Evolutionary conservation across 2,329 filamentous ascomycete genomes (phyloP).

Genomic region (Trichophyton simii): DNA sequence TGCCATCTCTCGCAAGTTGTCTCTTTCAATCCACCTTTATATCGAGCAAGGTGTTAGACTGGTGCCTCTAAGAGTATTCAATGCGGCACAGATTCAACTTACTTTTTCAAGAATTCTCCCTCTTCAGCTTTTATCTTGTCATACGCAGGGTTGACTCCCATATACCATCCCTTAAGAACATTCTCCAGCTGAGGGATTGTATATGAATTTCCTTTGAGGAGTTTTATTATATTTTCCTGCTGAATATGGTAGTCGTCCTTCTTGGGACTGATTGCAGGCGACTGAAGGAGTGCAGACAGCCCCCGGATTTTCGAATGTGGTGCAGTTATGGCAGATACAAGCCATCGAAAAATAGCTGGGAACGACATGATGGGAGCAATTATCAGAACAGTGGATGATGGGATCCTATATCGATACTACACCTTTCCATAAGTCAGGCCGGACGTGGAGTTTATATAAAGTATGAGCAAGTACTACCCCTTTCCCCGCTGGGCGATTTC

Average conservation of each 20-base stretch:
- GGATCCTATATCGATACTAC: not conserved
- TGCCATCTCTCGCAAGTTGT: slow-evolving; percentile 9
- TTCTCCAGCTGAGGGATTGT: slow-evolving; percentile 7
- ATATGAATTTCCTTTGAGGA: slow-evolving; percentile 6
- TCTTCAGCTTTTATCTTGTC: slow-evolving; percentile 5
- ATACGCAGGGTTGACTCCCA: slow-evolving; percentile 8
- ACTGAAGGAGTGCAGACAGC: not conserved
- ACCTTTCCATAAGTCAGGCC: not conserved
- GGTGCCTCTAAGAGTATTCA: not conserved
- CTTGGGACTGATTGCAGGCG: not conserved
- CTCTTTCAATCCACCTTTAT: slow-evolving; percentile 7
- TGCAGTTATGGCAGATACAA: not conserved
- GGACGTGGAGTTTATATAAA: not conserved
- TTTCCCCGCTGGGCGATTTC: not conserved
- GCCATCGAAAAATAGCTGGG: not conserved
- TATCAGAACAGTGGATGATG: not conserved
- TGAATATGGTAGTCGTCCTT: not conserved
- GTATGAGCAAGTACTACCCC: not conserved
- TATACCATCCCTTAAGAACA: slow-evolving; percentile 7
- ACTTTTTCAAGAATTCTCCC: slow-evolving; percentile 6
- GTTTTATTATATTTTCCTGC: slow-evolving; percentile 6
- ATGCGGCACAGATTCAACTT: not conserved
- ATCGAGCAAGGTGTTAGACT: not conserved
- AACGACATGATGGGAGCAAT: not conserved
- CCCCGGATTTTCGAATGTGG: not conserved